Percentiles rank a stretch among this genome's conserved stretches.
phyloP scores from a whole-genome alignment of 345 rosid species.

The Lepidium aucheri region DNA sequence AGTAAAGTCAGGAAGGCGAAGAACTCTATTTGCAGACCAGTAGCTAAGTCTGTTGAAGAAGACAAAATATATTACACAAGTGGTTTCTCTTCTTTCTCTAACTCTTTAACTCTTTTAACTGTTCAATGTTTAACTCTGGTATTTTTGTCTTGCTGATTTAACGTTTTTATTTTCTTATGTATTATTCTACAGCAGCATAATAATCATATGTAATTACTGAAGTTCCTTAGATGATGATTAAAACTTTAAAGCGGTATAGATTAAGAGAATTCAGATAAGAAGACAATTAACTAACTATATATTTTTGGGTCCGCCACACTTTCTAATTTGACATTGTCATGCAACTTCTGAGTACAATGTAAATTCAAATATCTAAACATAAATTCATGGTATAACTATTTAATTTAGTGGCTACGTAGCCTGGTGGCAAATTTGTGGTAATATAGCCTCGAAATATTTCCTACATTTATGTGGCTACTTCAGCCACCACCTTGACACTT shows the following conservation, averaged over 20 bases:
- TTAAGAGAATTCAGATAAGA: background rate
- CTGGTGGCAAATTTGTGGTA: no score
- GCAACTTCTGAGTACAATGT: no score
- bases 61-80: background rate
- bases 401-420: no score
- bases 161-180: background rate
- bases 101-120: slow-evolving; percentile 6
- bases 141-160: slow-evolving; percentile 1
- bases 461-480: no score
- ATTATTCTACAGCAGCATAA: background rate
- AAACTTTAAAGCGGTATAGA: background rate
- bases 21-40: slow-evolving; percentile 52
- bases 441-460: no score
- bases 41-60: slow-evolving; percentile 16
- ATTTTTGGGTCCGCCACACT: no score
- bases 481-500: no score
- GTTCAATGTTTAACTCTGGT: background rate
- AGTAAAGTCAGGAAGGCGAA: slow-evolving; percentile 40
- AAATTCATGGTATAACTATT: no score
- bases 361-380: no score
- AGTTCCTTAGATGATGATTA: slow-evolving; percentile 3
- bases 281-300: no score
- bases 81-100: slow-evolving; percentile 11
- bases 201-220: slow-evolving; percentile 16
- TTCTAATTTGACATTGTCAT: background rate